Percentiles rank a stretch among this genome's conserved stretches.
Conservation (phyloP, 768 basidiomycete genomes). For the Suillus variegatus region DNA sequence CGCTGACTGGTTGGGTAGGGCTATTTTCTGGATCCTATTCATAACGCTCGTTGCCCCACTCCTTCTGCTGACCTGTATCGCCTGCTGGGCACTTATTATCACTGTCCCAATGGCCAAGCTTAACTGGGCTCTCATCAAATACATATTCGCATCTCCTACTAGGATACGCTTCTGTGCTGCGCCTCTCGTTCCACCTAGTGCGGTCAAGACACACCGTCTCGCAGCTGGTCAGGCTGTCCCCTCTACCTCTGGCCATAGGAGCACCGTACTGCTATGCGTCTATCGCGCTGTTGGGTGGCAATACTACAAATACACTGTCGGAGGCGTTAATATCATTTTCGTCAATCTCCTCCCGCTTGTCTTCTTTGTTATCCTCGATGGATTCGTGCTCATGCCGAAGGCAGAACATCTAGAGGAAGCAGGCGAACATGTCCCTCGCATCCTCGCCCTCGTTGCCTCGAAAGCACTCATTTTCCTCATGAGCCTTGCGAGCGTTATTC, state of each 20-base stretch:
- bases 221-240: conserved; percentile 91
- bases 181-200: conserved; percentile 47
- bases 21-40: conserved; percentile 83
- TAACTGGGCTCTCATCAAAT: conserved; percentile 90
- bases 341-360: conserved; percentile 93
- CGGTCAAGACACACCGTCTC: conserved; percentile 69
- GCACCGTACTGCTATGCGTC: conserved; percentile 92
- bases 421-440: conserved; percentile 57
- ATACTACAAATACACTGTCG: conserved; percentile 99
- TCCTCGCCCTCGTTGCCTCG: conserved; percentile 71
- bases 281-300: conserved; percentile 88
- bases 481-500: conserved; percentile 89
- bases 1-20: conserved; percentile 62
- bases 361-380: conserved; percentile 95
- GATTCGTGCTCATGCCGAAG: conserved; percentile 73
- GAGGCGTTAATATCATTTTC: conserved; percentile 98
- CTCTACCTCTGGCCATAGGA: conserved; percentile 61
- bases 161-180: conserved; percentile 92
- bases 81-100: conserved; percentile 95
- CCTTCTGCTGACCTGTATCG: conserved; percentile 81
- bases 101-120: conserved; percentile 98
- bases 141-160: conserved; percentile 77
- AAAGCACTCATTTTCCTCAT: conserved; percentile 82
- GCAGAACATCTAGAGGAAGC: conserved; percentile 60
- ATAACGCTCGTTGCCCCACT: conserved; percentile 81